A percentile compares a stretch with the other conserved stretches of the same genome.
Evolutionary conservation across 1,284 basidiomycete species (phyloP).

Genomic region (Papiliotrema nemorosa): DNA sequence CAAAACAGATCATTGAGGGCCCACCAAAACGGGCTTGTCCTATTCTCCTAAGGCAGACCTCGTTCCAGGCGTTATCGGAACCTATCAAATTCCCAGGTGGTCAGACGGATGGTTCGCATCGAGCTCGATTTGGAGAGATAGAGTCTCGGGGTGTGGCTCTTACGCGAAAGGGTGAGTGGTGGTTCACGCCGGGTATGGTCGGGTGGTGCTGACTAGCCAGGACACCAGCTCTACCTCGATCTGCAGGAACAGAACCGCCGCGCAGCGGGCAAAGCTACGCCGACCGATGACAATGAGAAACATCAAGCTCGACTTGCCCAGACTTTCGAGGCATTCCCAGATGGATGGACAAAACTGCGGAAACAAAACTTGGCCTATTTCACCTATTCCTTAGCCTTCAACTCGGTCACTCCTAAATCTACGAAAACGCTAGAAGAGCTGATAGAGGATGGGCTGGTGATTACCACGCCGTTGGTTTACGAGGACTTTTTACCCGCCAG

Average conservation of each 20-base stretch:
- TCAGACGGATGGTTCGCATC: constrained; percentile 36
- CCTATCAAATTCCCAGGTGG: constrained; percentile 41
- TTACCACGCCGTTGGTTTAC: constrained; percentile 45
- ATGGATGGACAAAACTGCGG: constrained; percentile 30
- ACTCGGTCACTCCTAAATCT: not conserved
- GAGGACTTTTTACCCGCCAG: constrained; percentile 52
- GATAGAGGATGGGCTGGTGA: constrained; percentile 33
- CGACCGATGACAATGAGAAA: constrained; percentile 35
- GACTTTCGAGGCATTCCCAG: constrained; percentile 35
- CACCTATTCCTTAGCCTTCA: constrained; percentile 22
- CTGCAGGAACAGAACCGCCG: constrained; percentile 23
- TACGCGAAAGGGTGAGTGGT: constrained; percentile 40
- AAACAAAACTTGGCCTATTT: constrained; percentile 37
- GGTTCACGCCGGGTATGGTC: not conserved
- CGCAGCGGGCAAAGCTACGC: constrained; percentile 8
- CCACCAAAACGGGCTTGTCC: constrained; percentile 43
- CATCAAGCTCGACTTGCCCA: constrained; percentile 34
- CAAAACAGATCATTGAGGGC: constrained; percentile 50
- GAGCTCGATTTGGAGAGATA: constrained; percentile 52
- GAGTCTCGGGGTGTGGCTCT: constrained; percentile 50
- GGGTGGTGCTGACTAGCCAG: constrained; percentile 2
- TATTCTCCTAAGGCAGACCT: constrained; percentile 51
- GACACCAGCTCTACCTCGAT: constrained; percentile 36
- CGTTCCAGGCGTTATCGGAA: constrained; percentile 50
- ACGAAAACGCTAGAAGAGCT: constrained; percentile 22